Evolutionary conservation across 1,284 basidiomycete genomes (phyloP).

Genomic region (Ceratobasidium sp.): DNA sequence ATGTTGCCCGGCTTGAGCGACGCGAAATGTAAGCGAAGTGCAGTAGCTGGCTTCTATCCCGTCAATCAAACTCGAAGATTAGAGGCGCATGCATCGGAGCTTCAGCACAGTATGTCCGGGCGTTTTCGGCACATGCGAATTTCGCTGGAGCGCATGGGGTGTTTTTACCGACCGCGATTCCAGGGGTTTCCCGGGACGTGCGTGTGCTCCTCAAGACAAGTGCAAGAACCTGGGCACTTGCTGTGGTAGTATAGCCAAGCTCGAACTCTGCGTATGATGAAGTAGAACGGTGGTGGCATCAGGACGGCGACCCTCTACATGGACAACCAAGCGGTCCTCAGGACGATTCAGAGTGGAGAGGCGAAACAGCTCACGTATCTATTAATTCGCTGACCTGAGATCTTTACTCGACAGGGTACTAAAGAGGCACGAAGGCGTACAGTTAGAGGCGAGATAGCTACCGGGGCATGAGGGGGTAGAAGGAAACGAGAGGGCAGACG

Average conservation of each 20-base stretch:
- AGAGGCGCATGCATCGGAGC: constrained; percentile 27
- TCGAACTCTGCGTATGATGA: background rate
- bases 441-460: constrained; percentile 16
- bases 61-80: background rate
- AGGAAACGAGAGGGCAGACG: constrained; percentile 34
- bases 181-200: constrained; percentile 30
- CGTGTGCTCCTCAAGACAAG: constrained; percentile 1
- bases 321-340: too few species aligned
- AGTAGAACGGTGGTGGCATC: too few species aligned
- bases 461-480: constrained; percentile 32
- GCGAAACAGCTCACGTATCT: constrained; percentile 1
- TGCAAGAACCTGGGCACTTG: background rate
- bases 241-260: background rate
- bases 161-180: background rate
- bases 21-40: background rate
- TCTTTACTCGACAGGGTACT: background rate
- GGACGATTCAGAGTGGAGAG: background rate
- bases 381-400: constrained; percentile 10
- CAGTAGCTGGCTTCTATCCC: constrained; percentile 9
- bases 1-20: constrained; percentile 25
- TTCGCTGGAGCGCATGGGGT: background rate
- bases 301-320: too few species aligned
- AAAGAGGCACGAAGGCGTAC: background rate
- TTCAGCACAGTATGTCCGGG: constrained; percentile 26
- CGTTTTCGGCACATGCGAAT: background rate